These are phyloP conservation scores for Huiozyma sinensis DNA, from an alignment of 805 yeast species.

Conservation along the genomic window DNA sequence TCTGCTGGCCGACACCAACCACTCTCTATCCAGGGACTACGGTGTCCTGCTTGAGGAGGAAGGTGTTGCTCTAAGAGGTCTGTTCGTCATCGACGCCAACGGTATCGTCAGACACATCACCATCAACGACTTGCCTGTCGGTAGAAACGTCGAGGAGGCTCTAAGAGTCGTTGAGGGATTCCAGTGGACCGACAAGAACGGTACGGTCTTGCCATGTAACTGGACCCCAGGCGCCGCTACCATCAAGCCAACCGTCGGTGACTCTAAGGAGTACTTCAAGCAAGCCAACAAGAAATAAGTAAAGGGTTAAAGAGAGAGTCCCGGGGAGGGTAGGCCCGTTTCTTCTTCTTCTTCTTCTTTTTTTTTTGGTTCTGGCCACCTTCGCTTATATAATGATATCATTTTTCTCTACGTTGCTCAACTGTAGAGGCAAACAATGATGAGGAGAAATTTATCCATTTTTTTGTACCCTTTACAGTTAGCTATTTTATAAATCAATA, in stretches of 20 bases:
- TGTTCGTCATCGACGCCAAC: slow-evolving; percentile 94
- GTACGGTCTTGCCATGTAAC: slow-evolving; percentile 99
- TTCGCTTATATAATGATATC: not conserved
- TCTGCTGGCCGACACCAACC: slow-evolving; percentile 93
- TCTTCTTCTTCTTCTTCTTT: no score
- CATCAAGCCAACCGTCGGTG: slow-evolving; percentile 72
- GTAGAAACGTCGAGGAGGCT: slow-evolving; percentile 97
- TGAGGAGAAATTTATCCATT: no score
- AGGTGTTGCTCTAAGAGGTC: slow-evolving; percentile 96
- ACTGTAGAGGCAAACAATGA: no score
- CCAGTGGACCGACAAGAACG: slow-evolving; percentile 98
- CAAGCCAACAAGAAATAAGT: slow-evolving; percentile 38
- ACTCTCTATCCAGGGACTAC: slow-evolving; percentile 86
- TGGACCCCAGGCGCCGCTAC: slow-evolving; percentile 94
- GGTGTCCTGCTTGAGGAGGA: slow-evolving; percentile 95
- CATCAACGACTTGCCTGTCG: slow-evolving; percentile 97
- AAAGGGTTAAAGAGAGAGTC: not conserved
- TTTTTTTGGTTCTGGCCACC: no score
- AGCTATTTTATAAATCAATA: no score
- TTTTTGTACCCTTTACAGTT: no score
- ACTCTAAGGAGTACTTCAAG: slow-evolving; percentile 70
- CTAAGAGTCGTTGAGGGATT: slow-evolving; percentile 96
- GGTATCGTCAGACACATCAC: slow-evolving; percentile 93
- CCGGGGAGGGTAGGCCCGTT: no score
- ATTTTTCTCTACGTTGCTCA: no score